phyloP scores from a whole-genome alignment of 306 rosid genomes.

The Pachyrhizus erosus region DNA sequence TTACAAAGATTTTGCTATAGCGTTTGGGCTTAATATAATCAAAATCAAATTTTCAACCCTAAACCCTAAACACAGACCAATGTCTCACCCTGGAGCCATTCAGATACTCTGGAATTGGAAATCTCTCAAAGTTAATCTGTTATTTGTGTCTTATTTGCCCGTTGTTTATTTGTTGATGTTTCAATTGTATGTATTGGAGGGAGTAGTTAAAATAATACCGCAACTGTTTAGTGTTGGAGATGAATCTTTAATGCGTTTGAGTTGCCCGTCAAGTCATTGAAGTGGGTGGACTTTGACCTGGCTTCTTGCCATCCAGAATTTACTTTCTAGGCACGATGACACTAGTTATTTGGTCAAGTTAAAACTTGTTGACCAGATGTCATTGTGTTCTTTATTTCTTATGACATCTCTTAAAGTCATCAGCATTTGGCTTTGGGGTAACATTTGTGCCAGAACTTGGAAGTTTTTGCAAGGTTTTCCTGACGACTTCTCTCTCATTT shows the following conservation, averaged over 20 bases:
- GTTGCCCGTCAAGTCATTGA: constrained; percentile 41
- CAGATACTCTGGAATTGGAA: no score
- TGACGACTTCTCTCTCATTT: not conserved
- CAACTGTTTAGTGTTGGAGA: not conserved
- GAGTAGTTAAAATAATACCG: not conserved
- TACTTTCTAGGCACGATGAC: constrained; percentile 1
- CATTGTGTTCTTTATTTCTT: constrained; percentile 18
- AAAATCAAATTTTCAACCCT: not conserved
- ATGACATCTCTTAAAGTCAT: not conserved
- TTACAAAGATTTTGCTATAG: not conserved
- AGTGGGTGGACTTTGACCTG: constrained; percentile 49
- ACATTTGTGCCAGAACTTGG: not conserved
- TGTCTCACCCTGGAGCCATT: constrained; percentile 3
- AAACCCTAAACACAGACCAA: not conserved
- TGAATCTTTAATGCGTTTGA: not conserved
- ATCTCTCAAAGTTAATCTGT: not conserved
- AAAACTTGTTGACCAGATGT: constrained; percentile 41
- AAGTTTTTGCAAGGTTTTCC: constrained; percentile 30
- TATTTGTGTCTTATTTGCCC: not conserved
- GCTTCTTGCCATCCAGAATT: constrained; percentile 42
- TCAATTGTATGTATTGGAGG: not conserved
- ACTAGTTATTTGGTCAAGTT: constrained; percentile 43
- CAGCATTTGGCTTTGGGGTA: not conserved
- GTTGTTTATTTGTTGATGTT: not conserved
- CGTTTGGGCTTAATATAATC: constrained; percentile 10